phyloP scores from a whole-genome alignment of 176 grass and related monocot genomes.

The Carex cristatella region DNA sequence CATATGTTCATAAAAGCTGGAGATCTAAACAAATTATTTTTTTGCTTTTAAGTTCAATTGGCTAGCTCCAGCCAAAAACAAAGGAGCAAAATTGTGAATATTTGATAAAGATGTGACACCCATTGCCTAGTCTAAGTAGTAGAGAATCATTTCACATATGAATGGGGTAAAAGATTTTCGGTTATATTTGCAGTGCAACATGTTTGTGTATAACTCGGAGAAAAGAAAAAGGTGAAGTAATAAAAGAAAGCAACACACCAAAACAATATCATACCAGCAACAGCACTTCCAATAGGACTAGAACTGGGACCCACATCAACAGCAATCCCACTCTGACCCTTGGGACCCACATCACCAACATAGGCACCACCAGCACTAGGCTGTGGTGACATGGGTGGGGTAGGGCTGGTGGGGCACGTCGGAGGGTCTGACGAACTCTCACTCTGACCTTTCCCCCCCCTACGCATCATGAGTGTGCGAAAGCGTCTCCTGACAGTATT shows the following conservation, averaged over 20 bases:
- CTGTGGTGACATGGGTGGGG: neutral
- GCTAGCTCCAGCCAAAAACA: neutral
- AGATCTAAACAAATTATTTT: neutral
- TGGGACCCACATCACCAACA: constrained; percentile 5
- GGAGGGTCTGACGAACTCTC: constrained; percentile 29
- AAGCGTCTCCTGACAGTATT: constrained; percentile 89
- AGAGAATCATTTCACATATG: neutral
- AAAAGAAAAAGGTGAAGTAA: neutral
- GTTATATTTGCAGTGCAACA: neutral
- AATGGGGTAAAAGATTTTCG: neutral
- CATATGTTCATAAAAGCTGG: neutral
- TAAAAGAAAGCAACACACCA: constrained; percentile 11
- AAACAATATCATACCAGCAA: constrained; percentile 12
- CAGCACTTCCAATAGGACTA: neutral
- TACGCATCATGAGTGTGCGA: constrained; percentile 84
- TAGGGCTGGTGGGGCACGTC: neutral
- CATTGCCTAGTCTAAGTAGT: neutral
- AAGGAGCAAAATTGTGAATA: neutral
- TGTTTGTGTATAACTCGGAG: neutral
- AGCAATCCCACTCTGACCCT: constrained; percentile 8
- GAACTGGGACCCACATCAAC: neutral
- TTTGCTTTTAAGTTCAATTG: neutral
- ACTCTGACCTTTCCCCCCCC: constrained; percentile 53
- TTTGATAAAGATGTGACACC: neutral
- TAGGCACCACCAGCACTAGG: neutral